Base-by-base conservation (phyloP, 352 stramenopile genomes). In the Hyaloperonospora brassicae region DNA sequence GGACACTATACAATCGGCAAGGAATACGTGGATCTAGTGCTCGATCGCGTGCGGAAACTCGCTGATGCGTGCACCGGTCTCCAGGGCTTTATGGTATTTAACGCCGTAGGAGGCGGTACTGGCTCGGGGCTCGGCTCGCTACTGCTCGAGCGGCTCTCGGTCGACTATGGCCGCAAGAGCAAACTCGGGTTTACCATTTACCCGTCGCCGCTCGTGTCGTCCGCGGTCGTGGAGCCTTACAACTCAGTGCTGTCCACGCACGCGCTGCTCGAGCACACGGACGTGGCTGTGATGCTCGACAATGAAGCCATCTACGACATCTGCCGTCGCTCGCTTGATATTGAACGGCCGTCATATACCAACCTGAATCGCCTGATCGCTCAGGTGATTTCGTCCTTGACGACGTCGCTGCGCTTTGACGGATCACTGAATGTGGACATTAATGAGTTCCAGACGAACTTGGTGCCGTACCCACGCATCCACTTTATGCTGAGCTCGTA, bases 401-500 rank as follows among this genome's bases (percentile, higher is more conserved):
- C 96, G 23, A 94, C 93, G 22, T 98, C 88, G 48, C 88, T 98
- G 38, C 91, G 95, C 58, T 98, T 98, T 70, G 91, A 98, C 68
- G 95, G 95, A 49, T 87, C 89, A 27, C 77, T 98, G 48, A 98
- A 98, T 67, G 90, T 98, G 14, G 95, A 98, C 85, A 83, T 98
- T 25, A 98, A 78, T 39, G 93, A 98, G 81, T 98, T 98, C 81
- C 89, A 98, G 74, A 98, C 93, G 50, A 98, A 98, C 83, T 74
- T 98, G 71, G 95, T 98, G 36, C 95, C 95, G 45, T 98, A 98
- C 79, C 95, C 95, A 44, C 90, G 91, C 58, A 97, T 98, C 68
- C 95, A 98, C 76, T 98, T 98, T 71, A 97, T 98, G 89, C 82
- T 98, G 17, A 97, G 79, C 35, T 97, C 90, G 30, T 98, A 98